Conservation (phyloP, 2,329 filamentous ascomycete genomes). For the Leptodontidium sp. region DNA sequence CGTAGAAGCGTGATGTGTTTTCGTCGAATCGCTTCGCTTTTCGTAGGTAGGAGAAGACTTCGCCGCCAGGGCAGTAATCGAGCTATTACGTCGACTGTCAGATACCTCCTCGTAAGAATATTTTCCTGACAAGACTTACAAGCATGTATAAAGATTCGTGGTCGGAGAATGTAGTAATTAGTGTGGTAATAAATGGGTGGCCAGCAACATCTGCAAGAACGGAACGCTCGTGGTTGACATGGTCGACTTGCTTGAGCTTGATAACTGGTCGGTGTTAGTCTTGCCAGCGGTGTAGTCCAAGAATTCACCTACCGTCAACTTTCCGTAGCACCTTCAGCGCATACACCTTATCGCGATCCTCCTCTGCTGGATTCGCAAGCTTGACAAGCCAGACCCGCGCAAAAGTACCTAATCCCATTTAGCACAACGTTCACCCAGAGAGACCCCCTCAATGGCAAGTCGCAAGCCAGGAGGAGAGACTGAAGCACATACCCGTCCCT, state of each 20-base stretch:
- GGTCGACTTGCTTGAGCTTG: slow-evolving; percentile 85
- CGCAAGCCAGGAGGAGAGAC: slow-evolving; percentile 20
- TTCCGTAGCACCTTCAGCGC: slow-evolving; percentile 83
- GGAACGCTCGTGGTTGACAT: slow-evolving; percentile 83
- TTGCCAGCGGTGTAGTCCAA: not conserved
- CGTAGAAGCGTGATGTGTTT: slow-evolving; percentile 80
- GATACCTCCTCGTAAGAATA: too few relatives aligned
- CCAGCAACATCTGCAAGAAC: slow-evolving; percentile 80
- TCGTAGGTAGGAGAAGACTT: slow-evolving; percentile 84
- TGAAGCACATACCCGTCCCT: slow-evolving; percentile 68
- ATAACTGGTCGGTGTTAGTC: slow-evolving; percentile 61
- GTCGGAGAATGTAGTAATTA: slow-evolving; percentile 82
- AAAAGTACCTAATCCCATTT: slow-evolving; percentile 69
- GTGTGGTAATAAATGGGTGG: slow-evolving; percentile 83
- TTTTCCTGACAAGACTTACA: not conserved
- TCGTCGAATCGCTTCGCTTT: slow-evolving; percentile 83
- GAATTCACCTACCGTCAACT: slow-evolving; percentile 55
- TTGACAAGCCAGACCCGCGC: slow-evolving; percentile 82
- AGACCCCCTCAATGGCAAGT: slow-evolving; percentile 17
- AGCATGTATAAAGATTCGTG: slow-evolving; percentile 82
- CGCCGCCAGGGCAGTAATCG: slow-evolving; percentile 83
- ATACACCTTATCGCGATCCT: slow-evolving; percentile 72
- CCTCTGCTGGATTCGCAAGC: slow-evolving; percentile 61
- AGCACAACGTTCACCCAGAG: slow-evolving; percentile 21
- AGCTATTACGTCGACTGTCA: slow-evolving; percentile 50